Evolutionary conservation across 768 basidiomycete species (phyloP).

Genomic region (Leccinum boreale): DNA sequence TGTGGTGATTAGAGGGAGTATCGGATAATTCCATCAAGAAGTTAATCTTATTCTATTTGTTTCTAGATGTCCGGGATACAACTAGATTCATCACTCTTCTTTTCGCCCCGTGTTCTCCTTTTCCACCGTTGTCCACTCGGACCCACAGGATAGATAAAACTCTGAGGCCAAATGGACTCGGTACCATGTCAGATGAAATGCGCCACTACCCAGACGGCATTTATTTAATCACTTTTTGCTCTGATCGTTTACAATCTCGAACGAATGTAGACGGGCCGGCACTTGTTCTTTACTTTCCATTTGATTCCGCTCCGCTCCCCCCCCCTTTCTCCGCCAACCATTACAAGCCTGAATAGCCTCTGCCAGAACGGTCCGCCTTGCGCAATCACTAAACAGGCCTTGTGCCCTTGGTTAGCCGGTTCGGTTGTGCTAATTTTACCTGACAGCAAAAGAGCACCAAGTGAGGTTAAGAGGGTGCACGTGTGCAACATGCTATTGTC

Average conservation of each 20-base stretch:
- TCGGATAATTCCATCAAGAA: not conserved
- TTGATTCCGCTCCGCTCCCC: not conserved
- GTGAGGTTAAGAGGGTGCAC: too few species aligned
- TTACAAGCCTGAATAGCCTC: not conserved
- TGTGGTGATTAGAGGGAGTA: conserved; percentile 4
- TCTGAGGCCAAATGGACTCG: too few species aligned
- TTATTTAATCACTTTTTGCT: too few species aligned
- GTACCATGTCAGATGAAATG: too few species aligned
- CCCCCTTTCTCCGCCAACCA: not conserved
- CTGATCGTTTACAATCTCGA: not conserved
- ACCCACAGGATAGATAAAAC: not conserved
- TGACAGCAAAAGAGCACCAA: too few species aligned
- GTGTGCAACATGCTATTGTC: too few species aligned
- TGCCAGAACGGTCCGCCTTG: too few species aligned
- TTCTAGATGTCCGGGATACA: not conserved
- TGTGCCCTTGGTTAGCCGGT: too few species aligned
- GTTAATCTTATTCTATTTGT: not conserved
- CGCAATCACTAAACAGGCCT: too few species aligned
- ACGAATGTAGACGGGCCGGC: not conserved
- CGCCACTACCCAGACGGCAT: too few species aligned
- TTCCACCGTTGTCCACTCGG: not conserved
- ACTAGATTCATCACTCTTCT: not conserved
- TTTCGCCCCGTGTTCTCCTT: not conserved
- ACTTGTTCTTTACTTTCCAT: not conserved
- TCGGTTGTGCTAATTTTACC: too few species aligned